phyloP scores from a whole-genome alignment of 225 moss, liverwort and hornwort species.

The Polytrichum commune region DNA sequence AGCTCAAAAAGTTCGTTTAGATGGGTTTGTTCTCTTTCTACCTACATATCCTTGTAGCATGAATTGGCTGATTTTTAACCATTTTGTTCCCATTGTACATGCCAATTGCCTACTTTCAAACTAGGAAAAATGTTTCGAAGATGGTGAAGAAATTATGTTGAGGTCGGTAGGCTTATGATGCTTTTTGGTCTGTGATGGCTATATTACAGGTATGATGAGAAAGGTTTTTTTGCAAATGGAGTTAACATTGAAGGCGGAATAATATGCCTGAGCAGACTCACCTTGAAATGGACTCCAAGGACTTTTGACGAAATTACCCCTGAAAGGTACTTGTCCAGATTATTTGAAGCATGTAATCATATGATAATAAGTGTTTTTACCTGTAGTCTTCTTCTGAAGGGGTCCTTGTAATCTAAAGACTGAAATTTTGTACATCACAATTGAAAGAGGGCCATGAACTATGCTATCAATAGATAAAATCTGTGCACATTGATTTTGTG shows the following conservation, averaged over 20 bases:
- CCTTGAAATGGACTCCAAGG: conserved; percentile 69
- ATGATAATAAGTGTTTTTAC: no score
- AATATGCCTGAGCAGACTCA: conserved; percentile 67
- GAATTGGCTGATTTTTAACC: not conserved
- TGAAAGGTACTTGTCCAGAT: conserved; percentile 40
- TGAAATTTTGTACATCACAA: no score
- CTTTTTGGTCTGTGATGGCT: not conserved
- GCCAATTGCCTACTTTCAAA: no score
- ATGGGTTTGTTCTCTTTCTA: conserved; percentile 28
- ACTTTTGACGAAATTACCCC: conserved; percentile 67
- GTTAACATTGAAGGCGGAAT: conserved; percentile 65
- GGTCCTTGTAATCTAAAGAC: no score
- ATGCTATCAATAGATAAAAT: no score
- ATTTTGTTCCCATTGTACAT: no score
- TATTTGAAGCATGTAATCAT: not conserved
- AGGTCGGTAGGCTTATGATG: not conserved
- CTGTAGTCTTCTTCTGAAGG: no score
- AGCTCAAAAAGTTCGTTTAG: conserved; percentile 50
- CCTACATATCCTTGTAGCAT: not conserved
- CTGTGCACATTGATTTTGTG: no score
- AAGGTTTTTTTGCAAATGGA: conserved; percentile 67
- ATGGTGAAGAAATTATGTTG: not conserved
- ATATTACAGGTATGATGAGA: conserved; percentile 67
- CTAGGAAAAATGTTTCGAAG: no score
- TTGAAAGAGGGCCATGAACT: no score